Evolutionary conservation across 1,284 basidiomycete species (phyloP).

Genomic region (Fomitopsis pinicola): DNA sequence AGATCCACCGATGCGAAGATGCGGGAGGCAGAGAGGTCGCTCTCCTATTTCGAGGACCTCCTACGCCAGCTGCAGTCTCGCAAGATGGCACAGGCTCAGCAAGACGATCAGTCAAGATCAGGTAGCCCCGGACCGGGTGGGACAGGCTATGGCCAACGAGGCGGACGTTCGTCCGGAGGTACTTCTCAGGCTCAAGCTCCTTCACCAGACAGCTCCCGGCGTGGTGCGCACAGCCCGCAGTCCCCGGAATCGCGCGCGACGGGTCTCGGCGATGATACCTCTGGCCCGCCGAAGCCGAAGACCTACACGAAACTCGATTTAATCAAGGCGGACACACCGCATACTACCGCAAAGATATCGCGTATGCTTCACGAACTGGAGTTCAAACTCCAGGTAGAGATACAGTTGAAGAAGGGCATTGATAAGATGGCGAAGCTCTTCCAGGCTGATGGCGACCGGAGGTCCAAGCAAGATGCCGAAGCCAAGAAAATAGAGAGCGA

Average conservation of each 20-base stretch:
- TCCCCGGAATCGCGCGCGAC: constrained; percentile 37
- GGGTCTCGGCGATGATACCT: constrained; percentile 31
- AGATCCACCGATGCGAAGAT: constrained; percentile 82
- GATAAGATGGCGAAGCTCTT: constrained; percentile 98
- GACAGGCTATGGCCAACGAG: constrained; percentile 22
- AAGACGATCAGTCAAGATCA: constrained; percentile 52
- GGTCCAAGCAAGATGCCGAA: constrained; percentile 88
- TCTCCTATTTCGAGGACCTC: constrained; percentile 86
- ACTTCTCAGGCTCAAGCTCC: constrained; percentile 20
- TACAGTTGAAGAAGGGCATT: constrained; percentile 97
- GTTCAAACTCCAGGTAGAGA: constrained; percentile 98
- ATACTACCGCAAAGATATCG: constrained; percentile 95
- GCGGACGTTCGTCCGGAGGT: constrained; percentile 36
- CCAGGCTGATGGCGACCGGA: constrained; percentile 94
- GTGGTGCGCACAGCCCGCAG: constrained; percentile 32
- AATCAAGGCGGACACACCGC: constrained; percentile 96
- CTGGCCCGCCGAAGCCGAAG: constrained; percentile 48
- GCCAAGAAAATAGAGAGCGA: constrained; percentile 93
- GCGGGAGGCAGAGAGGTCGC: constrained; percentile 80
- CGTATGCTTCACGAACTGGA: constrained; percentile 98
- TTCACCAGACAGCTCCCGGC: constrained; percentile 40
- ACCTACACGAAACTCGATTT: constrained; percentile 82
- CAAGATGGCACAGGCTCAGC: constrained; percentile 59
- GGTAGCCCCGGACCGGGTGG: constrained; percentile 32
- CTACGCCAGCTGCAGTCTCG: constrained; percentile 79